Conservation (phyloP, 495 filamentous ascomycete species). For the Penicillium robsamsonii region DNA sequence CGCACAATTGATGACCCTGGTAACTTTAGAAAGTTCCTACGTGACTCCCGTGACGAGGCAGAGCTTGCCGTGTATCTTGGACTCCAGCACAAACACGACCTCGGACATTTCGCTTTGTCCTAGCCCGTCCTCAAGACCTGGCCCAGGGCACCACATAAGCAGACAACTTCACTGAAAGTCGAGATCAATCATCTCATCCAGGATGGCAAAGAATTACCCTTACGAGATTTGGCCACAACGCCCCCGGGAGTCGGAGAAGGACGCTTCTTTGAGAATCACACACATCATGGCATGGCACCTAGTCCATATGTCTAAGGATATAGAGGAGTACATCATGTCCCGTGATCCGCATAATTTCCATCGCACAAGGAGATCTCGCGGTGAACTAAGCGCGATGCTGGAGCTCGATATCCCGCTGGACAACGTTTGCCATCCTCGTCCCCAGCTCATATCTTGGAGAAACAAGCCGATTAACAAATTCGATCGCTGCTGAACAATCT, state of each 20-base stretch:
- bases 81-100: not conserved
- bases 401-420: not conserved
- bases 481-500: not conserved
- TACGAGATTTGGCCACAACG: not conserved
- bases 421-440: not conserved
- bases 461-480: not conserved
- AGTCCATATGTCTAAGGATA: not conserved
- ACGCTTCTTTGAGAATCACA: not conserved
- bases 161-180: too few species aligned
- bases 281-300: constrained; percentile 5
- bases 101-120: constrained; percentile 1
- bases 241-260: not conserved
- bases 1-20: not conserved
- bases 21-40: not conserved
- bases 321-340: not conserved
- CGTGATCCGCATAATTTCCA: constrained; percentile 1
- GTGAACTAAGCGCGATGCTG: not conserved
- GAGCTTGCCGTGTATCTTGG: not conserved
- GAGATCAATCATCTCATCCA: not conserved
- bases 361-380: not conserved
- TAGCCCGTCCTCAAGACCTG: not conserved
- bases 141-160: not conserved
- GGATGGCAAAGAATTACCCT: not conserved
- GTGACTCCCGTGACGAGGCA: not conserved
- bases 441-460: not conserved